Conservation (phyloP, 2,329 filamentous ascomycete genomes). For the Stromatinia cepivora region DNA sequence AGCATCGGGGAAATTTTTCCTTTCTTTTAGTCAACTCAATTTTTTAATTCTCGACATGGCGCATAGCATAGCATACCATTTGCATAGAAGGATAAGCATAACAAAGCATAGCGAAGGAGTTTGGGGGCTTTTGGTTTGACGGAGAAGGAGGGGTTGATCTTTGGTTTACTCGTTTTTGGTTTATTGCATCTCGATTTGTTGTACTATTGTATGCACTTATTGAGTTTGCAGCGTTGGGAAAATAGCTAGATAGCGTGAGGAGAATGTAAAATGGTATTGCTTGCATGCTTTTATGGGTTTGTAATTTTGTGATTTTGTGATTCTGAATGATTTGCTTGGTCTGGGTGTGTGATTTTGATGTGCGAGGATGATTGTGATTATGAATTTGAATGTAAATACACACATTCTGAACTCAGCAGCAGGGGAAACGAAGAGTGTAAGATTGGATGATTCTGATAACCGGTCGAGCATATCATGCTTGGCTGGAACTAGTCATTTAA, state of each 20-base stretch:
- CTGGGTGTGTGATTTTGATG: no score
- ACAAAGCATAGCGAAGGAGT: background rate
- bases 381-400: no score
- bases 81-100: background rate
- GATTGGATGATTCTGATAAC: background rate
- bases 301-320: no score
- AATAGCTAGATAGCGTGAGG: background rate
- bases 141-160: background rate
- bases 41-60: no score
- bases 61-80: background rate
- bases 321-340: no score
- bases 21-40: background rate
- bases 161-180: no score
- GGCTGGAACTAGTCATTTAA: no score
- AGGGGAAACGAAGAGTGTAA: no score
- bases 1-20: background rate
- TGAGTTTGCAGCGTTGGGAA: background rate
- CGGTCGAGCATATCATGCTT: background rate
- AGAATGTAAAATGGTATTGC: no score
- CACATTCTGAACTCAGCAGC: no score
- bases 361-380: no score
- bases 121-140: background rate
- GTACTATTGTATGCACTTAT: background rate
- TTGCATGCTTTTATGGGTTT: background rate
- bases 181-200: background rate